Evolutionary conservation across 2,329 filamentous ascomycete genomes (phyloP).

Genomic region (Aschersonia sp.): DNA sequence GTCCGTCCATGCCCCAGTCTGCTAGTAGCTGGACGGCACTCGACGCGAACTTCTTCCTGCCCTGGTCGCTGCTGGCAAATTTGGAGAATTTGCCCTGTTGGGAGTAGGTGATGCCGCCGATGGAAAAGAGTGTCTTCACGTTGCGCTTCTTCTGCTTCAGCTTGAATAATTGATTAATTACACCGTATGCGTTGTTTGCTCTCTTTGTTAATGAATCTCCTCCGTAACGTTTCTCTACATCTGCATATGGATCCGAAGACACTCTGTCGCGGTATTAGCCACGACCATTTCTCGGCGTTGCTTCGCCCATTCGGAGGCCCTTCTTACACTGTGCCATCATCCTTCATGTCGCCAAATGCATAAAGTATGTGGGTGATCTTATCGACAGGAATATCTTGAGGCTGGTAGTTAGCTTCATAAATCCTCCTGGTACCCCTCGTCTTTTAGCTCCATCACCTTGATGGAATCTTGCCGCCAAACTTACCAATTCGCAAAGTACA

Average conservation of each 20-base stretch:
- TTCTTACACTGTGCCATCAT: slow-evolving; percentile 31
- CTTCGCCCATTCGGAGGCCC: not conserved
- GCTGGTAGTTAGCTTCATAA: slow-evolving; percentile 60
- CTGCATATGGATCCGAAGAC: slow-evolving; percentile 20
- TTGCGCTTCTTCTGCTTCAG: slow-evolving; percentile 65
- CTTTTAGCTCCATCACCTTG: not conserved
- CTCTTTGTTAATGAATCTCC: slow-evolving; percentile 43
- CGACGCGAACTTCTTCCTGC: slow-evolving; percentile 51
- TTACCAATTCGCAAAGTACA: slow-evolving; percentile 43
- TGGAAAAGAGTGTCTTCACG: slow-evolving; percentile 65
- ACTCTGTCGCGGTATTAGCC: slow-evolving; percentile 6
- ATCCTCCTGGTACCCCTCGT: slow-evolving; percentile 34
- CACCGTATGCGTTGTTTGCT: slow-evolving; percentile 59
- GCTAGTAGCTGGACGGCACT: slow-evolving; percentile 55
- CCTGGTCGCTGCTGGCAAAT: slow-evolving; percentile 44
- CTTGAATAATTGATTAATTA: slow-evolving; percentile 61
- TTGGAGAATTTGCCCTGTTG: slow-evolving; percentile 43
- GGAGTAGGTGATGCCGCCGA: slow-evolving; percentile 72
- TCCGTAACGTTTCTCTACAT: slow-evolving; percentile 54
- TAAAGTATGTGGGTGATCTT: slow-evolving; percentile 64
- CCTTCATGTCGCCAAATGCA: slow-evolving; percentile 31
- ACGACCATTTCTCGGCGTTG: not conserved
- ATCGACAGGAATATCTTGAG: slow-evolving; percentile 51
- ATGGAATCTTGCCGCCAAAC: slow-evolving; percentile 4
- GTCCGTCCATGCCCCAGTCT: slow-evolving; percentile 47